Conservation (phyloP, 164 flowering plant species). For the Tetrastigma voinierianum region DNA sequence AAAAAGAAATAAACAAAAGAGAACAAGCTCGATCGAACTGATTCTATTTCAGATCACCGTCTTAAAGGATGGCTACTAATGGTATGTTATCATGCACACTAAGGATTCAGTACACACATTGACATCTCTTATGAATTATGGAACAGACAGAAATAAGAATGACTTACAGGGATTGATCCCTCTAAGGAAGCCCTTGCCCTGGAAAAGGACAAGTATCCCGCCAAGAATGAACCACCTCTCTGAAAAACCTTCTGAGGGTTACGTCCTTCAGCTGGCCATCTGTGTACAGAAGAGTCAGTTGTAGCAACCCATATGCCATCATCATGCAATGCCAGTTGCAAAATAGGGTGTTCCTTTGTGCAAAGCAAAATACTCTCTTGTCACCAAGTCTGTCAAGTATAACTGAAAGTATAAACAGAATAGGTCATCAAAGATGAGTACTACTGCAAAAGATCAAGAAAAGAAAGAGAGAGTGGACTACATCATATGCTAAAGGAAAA, state of each 20-base stretch:
- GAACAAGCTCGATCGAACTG: too few relatives aligned
- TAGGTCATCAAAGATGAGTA: background rate
- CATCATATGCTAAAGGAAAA: background rate
- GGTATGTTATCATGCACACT: background rate
- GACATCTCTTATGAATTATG: background rate
- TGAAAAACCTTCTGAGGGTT: conserved; percentile 77
- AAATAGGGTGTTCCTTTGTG: conserved; percentile 80
- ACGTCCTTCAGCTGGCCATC: conserved; percentile 82
- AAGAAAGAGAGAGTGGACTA: background rate
- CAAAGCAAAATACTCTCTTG: conserved; percentile 91
- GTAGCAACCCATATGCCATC: conserved; percentile 92
- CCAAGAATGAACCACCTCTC: conserved; percentile 89
- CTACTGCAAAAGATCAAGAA: conserved; percentile 6
- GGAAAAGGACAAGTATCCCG: conserved; percentile 90
- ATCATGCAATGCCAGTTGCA: conserved; percentile 78
- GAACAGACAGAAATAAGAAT: background rate
- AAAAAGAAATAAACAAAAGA: background rate
- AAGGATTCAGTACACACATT: background rate
- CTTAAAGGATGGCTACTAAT: too few relatives aligned
- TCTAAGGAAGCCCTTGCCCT: conserved; percentile 82
- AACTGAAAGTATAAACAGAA: conserved; percentile 47
- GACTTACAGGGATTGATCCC: conserved; percentile 82
- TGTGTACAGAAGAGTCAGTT: conserved; percentile 84
- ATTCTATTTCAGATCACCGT: too few relatives aligned
- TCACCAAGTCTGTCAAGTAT: conserved; percentile 90